Conservation (phyloP, 306 rosid genomes). For the Vicia villosa region DNA sequence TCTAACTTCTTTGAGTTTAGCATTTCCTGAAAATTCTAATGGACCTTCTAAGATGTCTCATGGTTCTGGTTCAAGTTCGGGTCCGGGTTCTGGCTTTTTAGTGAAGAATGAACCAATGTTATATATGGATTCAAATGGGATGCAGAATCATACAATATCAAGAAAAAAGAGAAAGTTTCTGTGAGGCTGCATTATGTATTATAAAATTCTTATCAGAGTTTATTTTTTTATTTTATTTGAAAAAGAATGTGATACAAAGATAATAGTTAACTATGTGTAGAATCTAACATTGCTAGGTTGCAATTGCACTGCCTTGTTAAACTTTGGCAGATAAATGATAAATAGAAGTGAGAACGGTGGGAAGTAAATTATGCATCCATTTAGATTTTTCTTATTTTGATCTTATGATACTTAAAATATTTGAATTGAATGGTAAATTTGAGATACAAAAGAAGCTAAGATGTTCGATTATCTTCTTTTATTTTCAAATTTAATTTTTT, state of each 20-base stretch:
- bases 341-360: not conserved
- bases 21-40: constrained; percentile 40
- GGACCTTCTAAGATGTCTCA: constrained; percentile 22
- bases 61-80: not conserved
- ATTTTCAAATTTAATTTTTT: too few relatives aligned
- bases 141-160: constrained; percentile 9
- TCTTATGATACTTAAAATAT: not conserved
- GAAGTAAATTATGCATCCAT: not conserved
- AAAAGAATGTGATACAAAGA: constrained; percentile 19
- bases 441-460: too few relatives aligned
- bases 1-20: constrained; percentile 44
- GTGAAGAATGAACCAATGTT: constrained; percentile 33
- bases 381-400: not conserved
- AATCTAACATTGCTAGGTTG: not conserved
- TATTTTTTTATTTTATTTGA: not conserved
- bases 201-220: not conserved
- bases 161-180: constrained; percentile 41
- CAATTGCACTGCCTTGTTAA: not conserved
- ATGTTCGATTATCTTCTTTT: too few relatives aligned
- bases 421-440: not conserved
- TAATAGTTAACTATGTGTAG: not conserved
- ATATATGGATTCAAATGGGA: constrained; percentile 22
- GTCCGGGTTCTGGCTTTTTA: not conserved
- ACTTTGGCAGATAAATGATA: not conserved
- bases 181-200: constrained; percentile 2